Percentiles rank a stretch among this genome's conserved stretches.
Evolutionary conservation across 352 stramenopile species (phyloP).

Genomic region (Halophytophthora polymorphica): DNA sequence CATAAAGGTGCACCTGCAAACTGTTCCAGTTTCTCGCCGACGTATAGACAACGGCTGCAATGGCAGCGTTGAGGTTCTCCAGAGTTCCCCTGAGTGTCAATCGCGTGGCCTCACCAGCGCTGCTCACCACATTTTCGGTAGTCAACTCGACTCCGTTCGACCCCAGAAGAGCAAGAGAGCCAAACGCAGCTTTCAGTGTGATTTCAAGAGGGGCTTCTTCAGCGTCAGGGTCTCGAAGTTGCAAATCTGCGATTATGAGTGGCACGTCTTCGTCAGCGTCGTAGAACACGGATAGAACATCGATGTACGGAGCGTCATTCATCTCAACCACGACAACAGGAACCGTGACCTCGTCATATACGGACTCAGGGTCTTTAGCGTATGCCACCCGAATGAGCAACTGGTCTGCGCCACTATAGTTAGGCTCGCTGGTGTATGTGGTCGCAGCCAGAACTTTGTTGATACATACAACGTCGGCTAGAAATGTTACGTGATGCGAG

Average conservation of each 20-base stretch:
- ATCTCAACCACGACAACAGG: conserved; percentile 46
- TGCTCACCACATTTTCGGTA: conserved; percentile 8
- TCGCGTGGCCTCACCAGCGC: not conserved
- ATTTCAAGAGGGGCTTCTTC: conserved; percentile 20
- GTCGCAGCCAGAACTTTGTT: conserved; percentile 33
- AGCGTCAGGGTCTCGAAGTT: conserved; percentile 46
- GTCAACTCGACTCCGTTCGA: conserved; percentile 11
- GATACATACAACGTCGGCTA: conserved; percentile 29
- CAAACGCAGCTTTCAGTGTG: conserved; percentile 27
- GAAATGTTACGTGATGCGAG: conserved; percentile 16
- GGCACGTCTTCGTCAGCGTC: conserved; percentile 51
- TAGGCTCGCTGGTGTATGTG: conserved; percentile 35
- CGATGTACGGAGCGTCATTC: conserved; percentile 73
- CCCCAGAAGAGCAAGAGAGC: conserved; percentile 36
- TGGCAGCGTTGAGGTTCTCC: conserved; percentile 36
- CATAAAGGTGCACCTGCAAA: conserved; percentile 23
- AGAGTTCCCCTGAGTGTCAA: conserved; percentile 38
- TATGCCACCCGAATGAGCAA: conserved; percentile 32
- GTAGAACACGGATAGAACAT: conserved; percentile 32
- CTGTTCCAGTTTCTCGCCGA: conserved; percentile 72
- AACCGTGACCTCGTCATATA: conserved; percentile 30
- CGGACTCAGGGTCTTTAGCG: not conserved
- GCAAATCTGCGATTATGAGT: conserved; percentile 42
- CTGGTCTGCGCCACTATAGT: conserved; percentile 46
- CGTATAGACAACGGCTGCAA: conserved; percentile 47